phyloP scores from a whole-genome alignment of 192 early-diverging fungal species.

The Podila epicladia region DNA sequence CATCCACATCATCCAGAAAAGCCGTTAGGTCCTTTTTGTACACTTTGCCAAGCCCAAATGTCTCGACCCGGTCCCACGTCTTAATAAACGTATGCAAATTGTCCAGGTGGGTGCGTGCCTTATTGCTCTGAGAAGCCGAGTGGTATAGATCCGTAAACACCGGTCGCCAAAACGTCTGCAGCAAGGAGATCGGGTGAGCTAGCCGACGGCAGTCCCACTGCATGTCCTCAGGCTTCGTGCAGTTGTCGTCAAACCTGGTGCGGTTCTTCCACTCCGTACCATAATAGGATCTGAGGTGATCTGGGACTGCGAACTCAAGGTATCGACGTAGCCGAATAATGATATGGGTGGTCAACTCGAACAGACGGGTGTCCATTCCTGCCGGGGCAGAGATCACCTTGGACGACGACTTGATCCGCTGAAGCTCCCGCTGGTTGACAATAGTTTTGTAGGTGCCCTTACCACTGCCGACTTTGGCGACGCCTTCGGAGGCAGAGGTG shows the following conservation, averaged over 20 bases:
- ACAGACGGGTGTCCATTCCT: slow-evolving; percentile 35
- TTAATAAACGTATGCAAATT: slow-evolving; percentile 30
- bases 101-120: slow-evolving; percentile 1
- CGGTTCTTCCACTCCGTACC: slow-evolving; percentile 24
- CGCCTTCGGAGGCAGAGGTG: background rate
- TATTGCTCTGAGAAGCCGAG: background rate
- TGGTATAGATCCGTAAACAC: slow-evolving; percentile 25
- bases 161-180: slow-evolving; percentile 16
- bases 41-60: slow-evolving; percentile 40
- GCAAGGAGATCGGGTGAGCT: slow-evolving; percentile 14
- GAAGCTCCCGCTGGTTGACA: slow-evolving; percentile 30
- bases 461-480: background rate
- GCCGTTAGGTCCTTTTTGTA: slow-evolving; percentile 44
- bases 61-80: slow-evolving; percentile 37
- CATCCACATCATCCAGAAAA: slow-evolving; percentile 34
- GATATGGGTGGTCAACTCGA: slow-evolving; percentile 29
- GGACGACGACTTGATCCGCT: slow-evolving; percentile 26
- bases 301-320: slow-evolving; percentile 24
- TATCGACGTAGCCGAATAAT: slow-evolving; percentile 29
- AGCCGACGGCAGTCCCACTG: slow-evolving; percentile 22
- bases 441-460: slow-evolving; percentile 12
- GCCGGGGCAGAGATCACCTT: slow-evolving; percentile 9
- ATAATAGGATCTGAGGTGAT: slow-evolving; percentile 23
- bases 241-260: slow-evolving; percentile 7
- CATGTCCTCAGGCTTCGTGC: slow-evolving; percentile 21